These are phyloP conservation scores for Colletotrichum costaricense DNA, from an alignment of 2,329 filamentous ascomycete species.

Conservation along the genomic window DNA sequence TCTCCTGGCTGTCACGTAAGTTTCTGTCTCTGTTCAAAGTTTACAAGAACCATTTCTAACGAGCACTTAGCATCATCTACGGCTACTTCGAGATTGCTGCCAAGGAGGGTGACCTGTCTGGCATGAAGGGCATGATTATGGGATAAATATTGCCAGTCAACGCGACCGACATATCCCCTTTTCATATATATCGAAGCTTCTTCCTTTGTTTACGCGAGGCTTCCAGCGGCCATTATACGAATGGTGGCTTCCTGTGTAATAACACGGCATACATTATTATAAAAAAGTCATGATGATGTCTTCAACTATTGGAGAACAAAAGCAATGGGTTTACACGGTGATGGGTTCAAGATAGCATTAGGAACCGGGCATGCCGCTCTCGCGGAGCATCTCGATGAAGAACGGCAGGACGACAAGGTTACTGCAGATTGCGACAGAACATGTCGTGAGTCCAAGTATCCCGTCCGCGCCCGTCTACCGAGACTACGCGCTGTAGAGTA, in stretches of 20 bases:
- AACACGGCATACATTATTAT: conserved; percentile 32
- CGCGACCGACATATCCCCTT: conserved; percentile 24
- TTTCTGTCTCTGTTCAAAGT: conserved; percentile 43
- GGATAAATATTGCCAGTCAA: conserved; percentile 59
- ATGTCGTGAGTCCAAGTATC: neutral
- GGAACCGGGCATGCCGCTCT: neutral
- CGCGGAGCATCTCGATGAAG: neutral
- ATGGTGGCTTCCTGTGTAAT: conserved; percentile 33
- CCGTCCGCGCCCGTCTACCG: neutral
- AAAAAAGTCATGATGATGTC: conserved; percentile 29
- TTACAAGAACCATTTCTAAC: conserved; percentile 42
- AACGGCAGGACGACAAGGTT: neutral
- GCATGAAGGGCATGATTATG: conserved; percentile 81
- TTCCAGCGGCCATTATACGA: conserved; percentile 18
- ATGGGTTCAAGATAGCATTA: conserved; percentile 19
- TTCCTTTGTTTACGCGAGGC: conserved; percentile 33
- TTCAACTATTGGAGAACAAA: conserved; percentile 21
- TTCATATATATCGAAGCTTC: conserved; percentile 31
- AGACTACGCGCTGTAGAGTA: neutral
- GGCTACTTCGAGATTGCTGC: conserved; percentile 99
- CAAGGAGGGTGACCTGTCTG: conserved; percentile 95
- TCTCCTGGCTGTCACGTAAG: conserved; percentile 97
- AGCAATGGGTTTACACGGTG: conserved; percentile 29
- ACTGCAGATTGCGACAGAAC: neutral
- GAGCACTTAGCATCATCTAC: conserved; percentile 87